Conservation (phyloP, 495 filamentous ascomycete species). For the Chaetomium fimeti region DNA sequence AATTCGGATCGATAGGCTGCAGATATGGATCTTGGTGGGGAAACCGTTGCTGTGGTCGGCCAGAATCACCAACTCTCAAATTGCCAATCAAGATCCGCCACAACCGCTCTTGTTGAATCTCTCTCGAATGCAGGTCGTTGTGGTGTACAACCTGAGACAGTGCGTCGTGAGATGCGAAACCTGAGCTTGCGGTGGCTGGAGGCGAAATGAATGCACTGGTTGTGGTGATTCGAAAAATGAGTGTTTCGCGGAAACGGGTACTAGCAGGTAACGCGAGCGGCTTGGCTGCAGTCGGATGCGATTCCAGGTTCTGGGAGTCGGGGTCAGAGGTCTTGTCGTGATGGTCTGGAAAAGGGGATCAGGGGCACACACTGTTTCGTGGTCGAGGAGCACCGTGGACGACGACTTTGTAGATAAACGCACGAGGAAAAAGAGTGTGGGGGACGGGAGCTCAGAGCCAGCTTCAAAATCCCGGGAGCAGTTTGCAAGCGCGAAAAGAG, state of each 20-base stretch:
- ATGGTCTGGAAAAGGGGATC: conserved; percentile 29
- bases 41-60: neutral
- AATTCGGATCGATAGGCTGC: neutral
- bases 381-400: conserved; percentile 31
- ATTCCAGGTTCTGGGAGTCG: conserved; percentile 15
- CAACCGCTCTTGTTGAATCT: conserved; percentile 2
- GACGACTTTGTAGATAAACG: conserved; percentile 25
- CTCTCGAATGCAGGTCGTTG: conserved; percentile 5
- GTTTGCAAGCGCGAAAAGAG: conserved; percentile 18
- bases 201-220: neutral
- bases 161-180: neutral
- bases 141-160: neutral
- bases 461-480: conserved; percentile 1
- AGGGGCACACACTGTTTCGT: conserved; percentile 32
- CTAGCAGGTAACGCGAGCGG: conserved; percentile 2
- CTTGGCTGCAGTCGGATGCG: neutral
- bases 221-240: conserved; percentile 4
- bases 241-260: conserved; percentile 8
- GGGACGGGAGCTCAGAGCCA: conserved; percentile 19
- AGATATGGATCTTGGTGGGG: neutral
- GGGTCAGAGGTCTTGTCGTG: conserved; percentile 35
- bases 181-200: neutral
- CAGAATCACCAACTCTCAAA: neutral
- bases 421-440: conserved; percentile 21
- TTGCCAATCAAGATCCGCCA: neutral